phyloP scores from a whole-genome alignment of 768 basidiomycete genomes.

The Leccinum ochraceum region DNA sequence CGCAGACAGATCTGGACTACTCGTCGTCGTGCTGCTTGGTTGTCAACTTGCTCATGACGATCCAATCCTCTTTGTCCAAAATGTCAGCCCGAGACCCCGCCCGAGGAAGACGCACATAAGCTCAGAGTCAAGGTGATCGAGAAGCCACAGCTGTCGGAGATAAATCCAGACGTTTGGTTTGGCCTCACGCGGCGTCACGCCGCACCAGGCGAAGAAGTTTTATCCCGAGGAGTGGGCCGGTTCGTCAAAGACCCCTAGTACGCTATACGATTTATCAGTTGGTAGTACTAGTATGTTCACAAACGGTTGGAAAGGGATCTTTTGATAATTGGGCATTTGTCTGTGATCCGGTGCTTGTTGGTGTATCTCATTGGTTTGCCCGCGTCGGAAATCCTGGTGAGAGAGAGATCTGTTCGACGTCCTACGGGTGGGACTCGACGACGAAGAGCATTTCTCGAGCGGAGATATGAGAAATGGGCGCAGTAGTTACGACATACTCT shows the following conservation, averaged over 20 bases:
- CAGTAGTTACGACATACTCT: conserved; percentile 1
- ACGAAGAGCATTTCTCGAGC: no score
- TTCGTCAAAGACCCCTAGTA: conserved; percentile 59
- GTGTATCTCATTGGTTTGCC: no score
- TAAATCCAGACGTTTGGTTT: conserved; percentile 98
- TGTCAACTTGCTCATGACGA: no score
- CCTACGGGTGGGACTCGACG: conserved; percentile 53
- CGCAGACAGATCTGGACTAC: neutral
- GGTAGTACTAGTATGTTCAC: conserved; percentile 38
- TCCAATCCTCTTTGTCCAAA: neutral
- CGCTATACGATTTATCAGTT: conserved; percentile 80
- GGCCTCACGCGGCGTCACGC: conserved; percentile 60
- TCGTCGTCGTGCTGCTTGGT: no score
- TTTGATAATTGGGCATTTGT: no score
- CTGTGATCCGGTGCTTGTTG: no score
- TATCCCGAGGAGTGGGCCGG: conserved; percentile 93
- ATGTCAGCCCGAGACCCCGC: neutral
- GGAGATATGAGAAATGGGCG: no score
- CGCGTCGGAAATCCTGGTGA: no score
- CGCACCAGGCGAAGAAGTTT: conserved; percentile 80
- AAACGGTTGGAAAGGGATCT: conserved; percentile 73
- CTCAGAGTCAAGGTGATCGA: conserved; percentile 82
- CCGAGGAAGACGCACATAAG: conserved; percentile 20
- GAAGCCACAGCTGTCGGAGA: conserved; percentile 96
- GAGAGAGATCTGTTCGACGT: conserved; percentile 91